phyloP scores from a whole-genome alignment of 208 protist genomes.

The Dictyostelium gargantuum region DNA sequence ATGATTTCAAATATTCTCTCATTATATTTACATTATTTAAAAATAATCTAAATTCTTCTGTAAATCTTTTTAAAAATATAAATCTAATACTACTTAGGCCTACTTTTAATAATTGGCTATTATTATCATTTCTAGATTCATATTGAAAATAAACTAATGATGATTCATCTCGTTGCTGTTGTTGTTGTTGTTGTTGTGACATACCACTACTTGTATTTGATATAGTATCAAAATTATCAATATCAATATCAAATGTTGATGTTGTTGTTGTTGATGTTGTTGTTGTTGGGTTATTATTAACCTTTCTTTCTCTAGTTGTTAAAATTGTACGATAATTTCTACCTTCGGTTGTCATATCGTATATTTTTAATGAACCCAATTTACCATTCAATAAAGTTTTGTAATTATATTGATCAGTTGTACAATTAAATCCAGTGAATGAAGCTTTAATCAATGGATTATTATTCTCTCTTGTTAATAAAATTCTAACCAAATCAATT shows the following conservation, averaged over 20 bases:
- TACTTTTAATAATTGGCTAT: neutral
- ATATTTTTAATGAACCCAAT: neutral
- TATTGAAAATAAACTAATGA: constrained; percentile 39
- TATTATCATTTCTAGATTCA: neutral
- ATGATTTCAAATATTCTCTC: constrained; percentile 48
- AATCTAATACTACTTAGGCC: constrained; percentile 34
- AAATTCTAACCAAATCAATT: constrained; percentile 20
- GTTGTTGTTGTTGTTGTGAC: neutral
- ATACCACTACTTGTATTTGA: neutral
- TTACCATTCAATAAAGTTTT: neutral
- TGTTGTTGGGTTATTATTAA: neutral
- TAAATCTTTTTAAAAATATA: constrained; percentile 35
- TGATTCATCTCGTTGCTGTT: neutral
- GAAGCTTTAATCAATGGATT: constrained; percentile 30
- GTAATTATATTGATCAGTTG: neutral
- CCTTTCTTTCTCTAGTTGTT: constrained; percentile 36
- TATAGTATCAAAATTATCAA: neutral
- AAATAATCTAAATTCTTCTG: constrained; percentile 22
- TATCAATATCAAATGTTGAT: neutral
- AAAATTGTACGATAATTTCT: constrained; percentile 56
- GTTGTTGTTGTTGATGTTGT: neutral
- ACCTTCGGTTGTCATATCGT: constrained; percentile 52
- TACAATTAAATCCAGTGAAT: neutral
- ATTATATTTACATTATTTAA: constrained; percentile 20
- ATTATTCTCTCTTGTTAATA: constrained; percentile 33